Evolutionary conservation across 2,329 filamentous ascomycete species (phyloP).

Genomic region (Colletotrichum tropicicola): DNA sequence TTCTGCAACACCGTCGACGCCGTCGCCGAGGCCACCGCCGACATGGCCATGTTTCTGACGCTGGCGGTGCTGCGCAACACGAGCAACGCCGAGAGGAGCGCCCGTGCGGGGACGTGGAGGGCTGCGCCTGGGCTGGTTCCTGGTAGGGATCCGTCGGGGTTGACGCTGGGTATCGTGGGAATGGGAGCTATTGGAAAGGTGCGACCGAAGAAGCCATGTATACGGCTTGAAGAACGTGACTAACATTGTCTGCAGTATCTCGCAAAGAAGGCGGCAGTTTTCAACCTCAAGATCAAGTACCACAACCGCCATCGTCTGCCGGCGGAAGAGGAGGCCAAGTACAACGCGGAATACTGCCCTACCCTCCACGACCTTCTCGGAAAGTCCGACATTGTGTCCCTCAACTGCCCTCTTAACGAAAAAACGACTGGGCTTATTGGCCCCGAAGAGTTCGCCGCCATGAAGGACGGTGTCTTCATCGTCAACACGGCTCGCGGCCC

Average conservation of each 20-base stretch:
- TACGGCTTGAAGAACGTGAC: background rate
- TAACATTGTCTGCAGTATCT: conserved; percentile 37
- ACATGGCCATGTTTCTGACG: conserved; percentile 51
- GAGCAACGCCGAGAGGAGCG: conserved; percentile 45
- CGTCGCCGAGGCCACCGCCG: conserved; percentile 60
- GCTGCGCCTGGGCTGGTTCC: conserved; percentile 28
- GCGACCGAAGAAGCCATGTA: background rate
- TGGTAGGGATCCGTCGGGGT: conserved; percentile 26
- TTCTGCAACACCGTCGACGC: conserved; percentile 65
- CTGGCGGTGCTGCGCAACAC: conserved; percentile 54
- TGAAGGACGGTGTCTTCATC: conserved; percentile 57
- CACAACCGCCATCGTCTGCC: conserved; percentile 48
- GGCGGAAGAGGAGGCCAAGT: conserved; percentile 43
- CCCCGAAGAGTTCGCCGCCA: conserved; percentile 47
- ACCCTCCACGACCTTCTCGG: conserved; percentile 49
- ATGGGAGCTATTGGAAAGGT: conserved; percentile 57
- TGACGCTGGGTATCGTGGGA: conserved; percentile 57
- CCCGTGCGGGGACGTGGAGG: conserved; percentile 49
- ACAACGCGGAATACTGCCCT: conserved; percentile 45
- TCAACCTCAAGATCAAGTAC: conserved; percentile 55
- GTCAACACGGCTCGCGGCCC: conserved; percentile 62
- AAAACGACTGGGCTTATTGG: conserved; percentile 51
- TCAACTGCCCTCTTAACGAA: conserved; percentile 50
- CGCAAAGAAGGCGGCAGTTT: conserved; percentile 47
- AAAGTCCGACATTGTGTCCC: conserved; percentile 49